Evolutionary conservation across 352 stramenopile species (phyloP), one percentile per base, ranked within the genome.

Genomic region (Pythium rhizo-oryzae): DNA sequence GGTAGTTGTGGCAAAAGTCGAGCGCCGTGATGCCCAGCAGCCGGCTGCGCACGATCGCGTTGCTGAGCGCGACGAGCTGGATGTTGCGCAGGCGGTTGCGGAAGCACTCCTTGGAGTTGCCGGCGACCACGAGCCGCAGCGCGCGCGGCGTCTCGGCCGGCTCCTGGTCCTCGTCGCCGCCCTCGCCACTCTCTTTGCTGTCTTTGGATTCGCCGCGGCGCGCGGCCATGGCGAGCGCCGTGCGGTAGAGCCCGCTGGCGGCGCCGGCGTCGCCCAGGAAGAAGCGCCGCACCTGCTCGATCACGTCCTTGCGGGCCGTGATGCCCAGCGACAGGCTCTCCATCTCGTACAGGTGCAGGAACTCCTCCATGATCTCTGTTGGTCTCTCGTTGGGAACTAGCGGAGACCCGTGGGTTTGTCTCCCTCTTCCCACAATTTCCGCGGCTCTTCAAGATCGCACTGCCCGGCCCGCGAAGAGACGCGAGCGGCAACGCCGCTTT

Each of bases 331-430:
- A 72, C 39, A 91, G 65, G 30, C 83, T 91, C 75, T 91, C 83
- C 83, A 91, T 91, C 77, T 91, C 83, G 64, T 91, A 91, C 58
- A 72, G 64, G 67, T 91, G 83, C 49, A 86, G 43, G 59, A 91
- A 91, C 69, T 90, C 83, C 59, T 87, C 78, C 79, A 91, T 90
- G 35, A 9, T 53, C 12, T 39, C 35, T 43, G 15, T 18, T n/a
- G n/a, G 28, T 33, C 6, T 33, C 28, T 33, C 28, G 2, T 33
- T 33, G 28, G 28, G 28, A 47, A 47, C 7, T 47, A 47, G 4
- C 41, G 41, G 41, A 47, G 41, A 19, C 41, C n/a, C 15, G 41
- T 47, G 9, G 41, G 28, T 33, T 33, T 33, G 28, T 33, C 28
- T 6, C 28, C 28, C 41, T 47, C 41, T 47, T 19, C 13, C 41